Evolutionary conservation across 345 rosid genomes (phyloP).

Genomic region (Heritiera littoralis): DNA sequence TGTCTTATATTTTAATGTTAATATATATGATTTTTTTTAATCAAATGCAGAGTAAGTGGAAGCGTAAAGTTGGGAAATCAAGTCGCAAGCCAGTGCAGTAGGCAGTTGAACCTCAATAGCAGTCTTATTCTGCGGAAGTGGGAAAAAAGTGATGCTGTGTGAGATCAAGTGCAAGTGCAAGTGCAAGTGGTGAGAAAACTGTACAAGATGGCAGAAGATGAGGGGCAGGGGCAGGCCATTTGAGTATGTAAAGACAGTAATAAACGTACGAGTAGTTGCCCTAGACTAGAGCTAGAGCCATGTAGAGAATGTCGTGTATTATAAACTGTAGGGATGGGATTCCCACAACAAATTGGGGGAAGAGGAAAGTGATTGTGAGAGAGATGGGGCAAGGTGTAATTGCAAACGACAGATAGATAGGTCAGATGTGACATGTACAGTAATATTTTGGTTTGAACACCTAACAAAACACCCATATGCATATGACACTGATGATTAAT

Average conservation of each 20-base stretch:
- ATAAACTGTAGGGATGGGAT: slow-evolving; percentile 30
- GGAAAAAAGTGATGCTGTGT: slow-evolving; percentile 14
- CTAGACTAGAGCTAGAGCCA: no score
- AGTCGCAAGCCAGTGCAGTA: slow-evolving; percentile 44
- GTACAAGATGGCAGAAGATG: slow-evolving; percentile 25
- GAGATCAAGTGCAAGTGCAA: slow-evolving; percentile 8
- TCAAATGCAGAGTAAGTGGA: slow-evolving; percentile 76
- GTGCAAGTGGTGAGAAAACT: not conserved
- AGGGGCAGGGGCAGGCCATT: slow-evolving; percentile 17
- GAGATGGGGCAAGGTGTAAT: not conserved
- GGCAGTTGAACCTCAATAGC: slow-evolving; percentile 19
- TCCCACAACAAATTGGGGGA: not conserved
- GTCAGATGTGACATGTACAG: not conserved
- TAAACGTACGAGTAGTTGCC: slow-evolving; percentile 20
- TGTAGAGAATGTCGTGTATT: slow-evolving; percentile 23
- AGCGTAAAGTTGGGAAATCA: slow-evolving; percentile 52
- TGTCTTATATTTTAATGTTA: slow-evolving; percentile 15
- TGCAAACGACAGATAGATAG: not conserved
- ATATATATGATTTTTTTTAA: not conserved
- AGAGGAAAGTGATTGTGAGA: not conserved
- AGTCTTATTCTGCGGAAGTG: not conserved
- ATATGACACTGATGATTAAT: slow-evolving; percentile 4
- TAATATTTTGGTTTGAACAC: not conserved
- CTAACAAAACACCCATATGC: no score
- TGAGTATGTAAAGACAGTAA: slow-evolving; percentile 35